Base-by-base conservation (phyloP, 2,329 filamentous ascomycete genomes). In the Sclerotinia trifoliorum region DNA sequence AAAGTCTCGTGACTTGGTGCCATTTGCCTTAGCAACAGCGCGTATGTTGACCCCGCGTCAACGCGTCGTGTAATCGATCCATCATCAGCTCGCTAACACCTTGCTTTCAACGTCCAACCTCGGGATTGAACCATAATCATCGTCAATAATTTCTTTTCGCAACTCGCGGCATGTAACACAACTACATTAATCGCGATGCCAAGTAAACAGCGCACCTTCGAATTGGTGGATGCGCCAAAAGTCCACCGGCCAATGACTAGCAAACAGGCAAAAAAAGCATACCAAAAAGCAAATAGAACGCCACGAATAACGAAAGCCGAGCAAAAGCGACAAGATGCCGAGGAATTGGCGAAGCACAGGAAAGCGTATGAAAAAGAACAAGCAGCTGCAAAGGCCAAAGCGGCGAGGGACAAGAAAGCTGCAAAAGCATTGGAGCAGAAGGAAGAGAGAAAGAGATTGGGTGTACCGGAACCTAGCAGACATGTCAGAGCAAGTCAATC, bases 401-500 rank as follows among this genome's bases (percentile, higher is more conserved):
- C 80, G 11, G 80, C 81, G 2, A 78, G 85, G 32, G 86, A 88
- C 51, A 84, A 82, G 77, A 87, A 86, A 76, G 83, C 81, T 69
- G 83, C 81, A 21, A 86, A 83, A 73, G 85, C 85, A 61, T 75
- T 80, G 35, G 80, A 80, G 10, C 82, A 83, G 68, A 79, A 78
- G 56, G 81, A 83, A n/a, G 81, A 79, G 64, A 85, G 82, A 77
- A 84, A 78, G 73, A 83, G 79, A 70, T 82, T 80, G 66, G 84
- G 86, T 0, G 68, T 86, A 68, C 86, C 86, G 19, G 77, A 87
- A 5, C 80, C 85, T n/a, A 80, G 80, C 17, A 73, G 66, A 69
- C 72, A 70, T 62, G 83, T 86, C 5, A 80, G 82, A 48, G 83
- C 86, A 0, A 88, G 86, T 46, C 86, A 88, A 74, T 83, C 83